Evolutionary conservation across 2,329 filamentous ascomycete genomes (phyloP), one percentile per base, ranked within the genome.

Genomic region (Pyricularia sp.): DNA sequence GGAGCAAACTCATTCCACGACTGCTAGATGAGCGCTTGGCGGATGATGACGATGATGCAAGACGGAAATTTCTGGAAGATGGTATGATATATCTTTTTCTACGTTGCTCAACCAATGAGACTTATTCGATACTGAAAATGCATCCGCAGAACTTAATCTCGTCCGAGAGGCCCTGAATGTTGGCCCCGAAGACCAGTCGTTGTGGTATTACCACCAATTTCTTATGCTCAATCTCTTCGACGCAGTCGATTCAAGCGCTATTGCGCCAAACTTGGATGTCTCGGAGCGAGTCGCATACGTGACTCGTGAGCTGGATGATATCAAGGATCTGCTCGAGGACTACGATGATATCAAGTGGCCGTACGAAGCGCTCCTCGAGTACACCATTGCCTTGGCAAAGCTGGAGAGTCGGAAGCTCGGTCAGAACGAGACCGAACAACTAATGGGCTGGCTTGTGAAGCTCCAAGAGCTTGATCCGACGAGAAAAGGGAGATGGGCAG

Each of bases 201-300:
- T 97, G 6, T 99, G 95, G 94, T 97, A 96, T 78, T 98, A 99
- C 76, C 93, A 98, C 77, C 91, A 95, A 73, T 97, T 90, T 75
- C 82, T 97, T 69, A 88, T 97, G 80, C 86, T 88, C 70, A 90
- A 89, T 75, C 81, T 91, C 73, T 81, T 85, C 68, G 83, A 82
- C 74, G 17, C 76, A 80, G 2, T 80, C 84, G 25, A 85, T 23
- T 28, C 36, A 28, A 55, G 23, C 25, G 30, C 85, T 11, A 90
- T 97, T 73, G 85, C 89, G 17, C 87, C 88, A 0, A 83, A 86
- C 55, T 80, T 97, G 33, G 84, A 84, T 1, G 76, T 81, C 6
- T 79, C 84, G 10, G 87, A 94, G 69, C 87, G 91, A 65, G 77
- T 87, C 42, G 78, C 81, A 3, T 93, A 94, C 74, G 80, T 97